Evolutionary conservation across 192 early-diverging fungal species (phyloP).

Genomic region (Tieghemiomyces parasiticus): DNA sequence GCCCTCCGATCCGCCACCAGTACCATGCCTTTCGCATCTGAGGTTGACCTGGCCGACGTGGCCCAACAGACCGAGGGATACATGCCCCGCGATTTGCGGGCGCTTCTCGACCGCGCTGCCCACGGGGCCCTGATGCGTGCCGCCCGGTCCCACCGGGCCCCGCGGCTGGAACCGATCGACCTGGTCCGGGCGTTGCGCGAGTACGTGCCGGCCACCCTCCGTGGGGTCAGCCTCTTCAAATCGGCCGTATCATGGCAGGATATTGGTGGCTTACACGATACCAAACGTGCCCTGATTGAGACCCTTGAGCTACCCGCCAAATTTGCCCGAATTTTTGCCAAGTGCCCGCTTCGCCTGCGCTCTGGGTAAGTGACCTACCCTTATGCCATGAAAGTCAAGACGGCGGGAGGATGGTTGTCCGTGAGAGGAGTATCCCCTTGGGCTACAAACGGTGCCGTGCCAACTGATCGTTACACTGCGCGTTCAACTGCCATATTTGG

Average conservation of each 20-base stretch:
- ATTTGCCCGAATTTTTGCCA: slow-evolving; percentile 81
- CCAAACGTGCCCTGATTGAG: slow-evolving; percentile 66
- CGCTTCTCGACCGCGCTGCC: slow-evolving; percentile 61
- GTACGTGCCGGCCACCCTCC: slow-evolving; percentile 65
- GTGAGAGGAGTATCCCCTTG: no score
- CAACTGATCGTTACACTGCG: no score
- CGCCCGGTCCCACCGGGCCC: neutral
- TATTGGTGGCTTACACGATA: slow-evolving; percentile 77
- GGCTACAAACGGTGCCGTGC: no score
- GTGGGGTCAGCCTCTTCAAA: slow-evolving; percentile 60
- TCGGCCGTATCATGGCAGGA: slow-evolving; percentile 70
- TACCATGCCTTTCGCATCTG: slow-evolving; percentile 26
- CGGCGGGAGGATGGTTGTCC: slow-evolving; percentile 4
- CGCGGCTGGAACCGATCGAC: slow-evolving; percentile 40
- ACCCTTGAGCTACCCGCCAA: slow-evolving; percentile 92
- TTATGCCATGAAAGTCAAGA: neutral
- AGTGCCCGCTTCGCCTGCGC: slow-evolving; percentile 71
- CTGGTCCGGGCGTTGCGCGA: slow-evolving; percentile 56
- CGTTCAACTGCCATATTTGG: no score
- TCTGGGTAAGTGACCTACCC: slow-evolving; percentile 56
- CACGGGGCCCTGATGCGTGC: slow-evolving; percentile 59
- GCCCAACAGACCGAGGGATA: slow-evolving; percentile 80
- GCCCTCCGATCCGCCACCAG: slow-evolving; percentile 29
- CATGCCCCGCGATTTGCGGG: slow-evolving; percentile 62
- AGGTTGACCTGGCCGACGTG: slow-evolving; percentile 54